Percentiles rank a stretch among this genome's conserved stretches.
These are phyloP conservation scores for Oemleria cerasiformis DNA, from an alignment of 306 rosid genomes.

Conservation along the genomic window DNA sequence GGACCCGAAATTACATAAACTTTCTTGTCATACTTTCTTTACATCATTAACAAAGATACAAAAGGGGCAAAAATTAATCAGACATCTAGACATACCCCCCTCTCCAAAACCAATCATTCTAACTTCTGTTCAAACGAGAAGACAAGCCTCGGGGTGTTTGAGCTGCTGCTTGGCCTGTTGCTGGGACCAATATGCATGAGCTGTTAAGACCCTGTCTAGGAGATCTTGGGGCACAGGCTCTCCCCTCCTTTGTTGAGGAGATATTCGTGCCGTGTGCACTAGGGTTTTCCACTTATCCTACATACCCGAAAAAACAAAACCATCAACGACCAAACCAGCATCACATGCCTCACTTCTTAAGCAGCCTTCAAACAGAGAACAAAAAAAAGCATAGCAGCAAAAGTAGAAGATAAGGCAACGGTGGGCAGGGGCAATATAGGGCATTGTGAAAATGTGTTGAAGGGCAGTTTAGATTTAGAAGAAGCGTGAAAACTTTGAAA, in stretches of 20 bases:
- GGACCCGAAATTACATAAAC: constrained; percentile 18
- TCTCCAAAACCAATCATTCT: constrained; percentile 13
- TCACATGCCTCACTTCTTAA: constrained; percentile 30
- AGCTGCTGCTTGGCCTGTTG: constrained; percentile 76
- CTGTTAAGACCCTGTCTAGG: constrained; percentile 74
- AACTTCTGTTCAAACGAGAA: constrained; percentile 34
- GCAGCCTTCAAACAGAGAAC: constrained; percentile 2
- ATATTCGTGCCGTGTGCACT: constrained; percentile 88
- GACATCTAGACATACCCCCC: constrained; percentile 25
- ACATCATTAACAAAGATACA: constrained; percentile 37
- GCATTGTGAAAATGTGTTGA: background rate
- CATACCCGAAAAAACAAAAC: constrained; percentile 16
- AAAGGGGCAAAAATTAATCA: constrained; percentile 25
- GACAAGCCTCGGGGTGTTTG: constrained; percentile 54
- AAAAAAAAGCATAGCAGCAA: background rate
- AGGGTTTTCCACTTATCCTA: constrained; percentile 96
- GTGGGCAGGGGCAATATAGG: background rate
- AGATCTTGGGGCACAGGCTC: constrained; percentile 93
- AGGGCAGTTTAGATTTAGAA: constrained; percentile 21
- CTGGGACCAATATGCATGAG: constrained; percentile 83
- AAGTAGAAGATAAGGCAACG: background rate
- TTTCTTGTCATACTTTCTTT: constrained; percentile 22
- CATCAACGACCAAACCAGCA: constrained; percentile 22
- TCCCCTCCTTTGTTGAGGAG: constrained; percentile 93
- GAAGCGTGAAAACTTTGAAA: constrained; percentile 26